Evolutionary conservation across 371 early-diverging fungal genomes (phyloP), one percentile per base, ranked within the genome.

Genomic region (Fennellomyces sp.): DNA sequence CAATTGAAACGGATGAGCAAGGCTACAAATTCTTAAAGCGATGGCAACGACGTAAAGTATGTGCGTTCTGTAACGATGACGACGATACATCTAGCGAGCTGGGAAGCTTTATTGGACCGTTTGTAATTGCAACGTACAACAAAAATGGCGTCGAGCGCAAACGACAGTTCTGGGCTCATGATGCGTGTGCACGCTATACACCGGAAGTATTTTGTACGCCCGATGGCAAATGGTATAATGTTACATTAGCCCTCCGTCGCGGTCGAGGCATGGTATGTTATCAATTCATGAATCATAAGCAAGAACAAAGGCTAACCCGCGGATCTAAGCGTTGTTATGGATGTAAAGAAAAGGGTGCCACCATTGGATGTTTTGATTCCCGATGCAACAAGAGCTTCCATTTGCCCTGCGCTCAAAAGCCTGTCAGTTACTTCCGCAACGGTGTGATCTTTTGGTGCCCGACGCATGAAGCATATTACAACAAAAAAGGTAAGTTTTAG

Each of bases 361-460:
- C 94, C 0, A 88, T 95, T 21, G 94, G 95, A 1, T 96, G 96
- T 66, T 94, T 94, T 65, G 88, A 95, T 45, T 82, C 88, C 3
- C 85, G 89, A 59, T 96, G 96, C 63, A 72, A 78, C n/a, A 80
- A 86, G 56, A 92, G 91, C 31, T 96, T 87, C 61, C 96, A 96
- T 66, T 76, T 94, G 13, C 80, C 81, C 26, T 96, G 96, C 55
- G 87, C 94, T 3, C 81, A 81, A 52, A 92, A 90, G 63, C 86
- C 90, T 2, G 73, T 84, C 39, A 75, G 78, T 8, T 81, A 88
- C 48, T 94, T 94, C 58, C 83, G 84, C 29, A 80, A 84, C 45
- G 96, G 96, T 4, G 85, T 86, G 39, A 86, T 93, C 21, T 96
- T 93, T 65, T 95, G 91, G 90, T 96, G 96, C 58, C 85, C 88